Conservation (phyloP, 1,284 basidiomycete species). For the Cutaneotrichosporon mucoides region DNA sequence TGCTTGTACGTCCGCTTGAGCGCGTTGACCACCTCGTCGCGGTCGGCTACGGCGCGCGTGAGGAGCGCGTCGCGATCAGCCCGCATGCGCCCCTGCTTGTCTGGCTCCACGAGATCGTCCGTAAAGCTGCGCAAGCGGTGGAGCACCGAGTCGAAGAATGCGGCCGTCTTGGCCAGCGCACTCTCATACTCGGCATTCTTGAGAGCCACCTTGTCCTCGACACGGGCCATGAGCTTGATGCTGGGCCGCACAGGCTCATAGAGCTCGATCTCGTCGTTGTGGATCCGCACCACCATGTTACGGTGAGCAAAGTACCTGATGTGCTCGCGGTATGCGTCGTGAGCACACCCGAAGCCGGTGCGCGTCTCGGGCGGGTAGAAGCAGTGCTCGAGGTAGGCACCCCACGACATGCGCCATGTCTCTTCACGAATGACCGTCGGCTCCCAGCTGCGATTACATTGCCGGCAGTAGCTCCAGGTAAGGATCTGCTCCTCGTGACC, state of each 20-base stretch:
- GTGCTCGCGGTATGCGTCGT: conserved; percentile 92
- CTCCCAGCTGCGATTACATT: conserved; percentile 75
- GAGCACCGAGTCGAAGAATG: conserved; percentile 58
- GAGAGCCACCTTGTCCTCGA: conserved; percentile 78
- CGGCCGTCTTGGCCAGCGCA: conserved; percentile 66
- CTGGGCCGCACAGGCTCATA: conserved; percentile 90
- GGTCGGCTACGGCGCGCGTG: conserved; percentile 66
- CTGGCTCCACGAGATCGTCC: conserved; percentile 44
- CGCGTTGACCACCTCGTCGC: conserved; percentile 66
- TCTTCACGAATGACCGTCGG: conserved; percentile 88
- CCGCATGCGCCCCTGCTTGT: conserved; percentile 39
- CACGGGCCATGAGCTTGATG: conserved; percentile 72
- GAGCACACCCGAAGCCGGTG: conserved; percentile 64
- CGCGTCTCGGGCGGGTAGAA: conserved; percentile 79
- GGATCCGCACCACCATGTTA: conserved; percentile 75
- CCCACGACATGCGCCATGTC: conserved; percentile 62
- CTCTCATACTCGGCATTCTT: conserved; percentile 85
- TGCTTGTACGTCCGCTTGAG: conserved; percentile 78
- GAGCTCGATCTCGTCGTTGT: conserved; percentile 74
- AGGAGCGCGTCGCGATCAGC: conserved; percentile 55
- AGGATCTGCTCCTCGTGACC: conserved; percentile 66
- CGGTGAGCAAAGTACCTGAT: conserved; percentile 79
- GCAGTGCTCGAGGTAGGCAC: conserved; percentile 48
- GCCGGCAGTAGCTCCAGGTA: conserved; percentile 86
- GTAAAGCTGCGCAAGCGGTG: conserved; percentile 46